phyloP scores from a whole-genome alignment of 2,329 filamentous ascomycete genomes.

The Microcyclospora tardicrescens region DNA sequence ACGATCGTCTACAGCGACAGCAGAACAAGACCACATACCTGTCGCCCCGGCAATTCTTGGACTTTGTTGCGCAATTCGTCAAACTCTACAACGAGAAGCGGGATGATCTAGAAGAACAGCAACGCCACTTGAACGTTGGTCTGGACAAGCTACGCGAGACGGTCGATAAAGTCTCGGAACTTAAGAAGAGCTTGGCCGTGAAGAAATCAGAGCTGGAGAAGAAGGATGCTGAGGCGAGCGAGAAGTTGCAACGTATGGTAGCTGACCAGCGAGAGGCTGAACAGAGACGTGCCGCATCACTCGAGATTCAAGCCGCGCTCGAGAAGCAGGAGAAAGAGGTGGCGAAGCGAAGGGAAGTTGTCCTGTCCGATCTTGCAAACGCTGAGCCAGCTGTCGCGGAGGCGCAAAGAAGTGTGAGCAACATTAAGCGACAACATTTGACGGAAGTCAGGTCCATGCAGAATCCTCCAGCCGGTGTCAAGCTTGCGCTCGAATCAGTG shows the following conservation, averaged over 20 bases:
- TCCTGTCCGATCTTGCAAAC: slow-evolving; percentile 72
- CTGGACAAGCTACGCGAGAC: slow-evolving; percentile 95
- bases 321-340: slow-evolving; percentile 86
- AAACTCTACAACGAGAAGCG: slow-evolving; percentile 96
- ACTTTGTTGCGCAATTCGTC: slow-evolving; percentile 96
- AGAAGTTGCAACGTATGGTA: slow-evolving; percentile 95
- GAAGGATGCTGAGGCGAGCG: slow-evolving; percentile 91
- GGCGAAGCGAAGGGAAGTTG: slow-evolving; percentile 66
- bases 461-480: slow-evolving; percentile 80
- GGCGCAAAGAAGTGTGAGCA: slow-evolving; percentile 91
- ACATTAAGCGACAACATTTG: slow-evolving; percentile 94
- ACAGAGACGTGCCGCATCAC: slow-evolving; percentile 71
- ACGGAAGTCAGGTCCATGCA: slow-evolving; percentile 97
- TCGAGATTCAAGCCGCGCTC: slow-evolving; percentile 77
- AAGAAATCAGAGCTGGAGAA: slow-evolving; percentile 89
- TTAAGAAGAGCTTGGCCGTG: slow-evolving; percentile 78
- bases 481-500: slow-evolving; percentile 87
- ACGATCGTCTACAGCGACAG: slow-evolving; percentile 74
- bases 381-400: slow-evolving; percentile 89
- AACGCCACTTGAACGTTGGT: slow-evolving; percentile 94
- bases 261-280: slow-evolving; percentile 91
- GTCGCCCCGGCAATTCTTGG: slow-evolving; percentile 90
- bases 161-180: slow-evolving; percentile 88
- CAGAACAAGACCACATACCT: slow-evolving; percentile 88
- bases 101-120: slow-evolving; percentile 95